phyloP scores from a whole-genome alignment of 2,329 filamentous ascomycete genomes.

The Apiospora arundinis region DNA sequence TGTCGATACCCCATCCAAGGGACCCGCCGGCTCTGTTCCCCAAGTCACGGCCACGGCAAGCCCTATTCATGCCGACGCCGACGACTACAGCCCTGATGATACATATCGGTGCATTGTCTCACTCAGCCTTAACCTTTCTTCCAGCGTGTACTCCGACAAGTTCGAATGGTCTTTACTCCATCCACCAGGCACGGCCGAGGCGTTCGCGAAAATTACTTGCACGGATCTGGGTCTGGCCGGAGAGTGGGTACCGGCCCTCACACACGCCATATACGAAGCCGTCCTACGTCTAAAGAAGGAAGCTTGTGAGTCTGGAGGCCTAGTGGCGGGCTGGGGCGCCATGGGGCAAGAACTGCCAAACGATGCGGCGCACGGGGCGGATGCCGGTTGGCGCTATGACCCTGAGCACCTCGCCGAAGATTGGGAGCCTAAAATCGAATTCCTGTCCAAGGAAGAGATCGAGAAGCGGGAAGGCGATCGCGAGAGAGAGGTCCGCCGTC shows the following conservation, averaged over 20 bases:
- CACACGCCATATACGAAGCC: constrained; percentile 96
- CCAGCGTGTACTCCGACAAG: constrained; percentile 92
- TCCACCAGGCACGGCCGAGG: constrained; percentile 88
- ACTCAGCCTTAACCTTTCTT: constrained; percentile 89
- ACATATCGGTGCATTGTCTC: constrained; percentile 93
- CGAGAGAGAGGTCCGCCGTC: constrained; percentile 84
- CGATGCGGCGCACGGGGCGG: constrained; percentile 80
- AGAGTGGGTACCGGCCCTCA: constrained; percentile 94
- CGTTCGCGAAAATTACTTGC: constrained; percentile 91
- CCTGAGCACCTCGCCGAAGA: constrained; percentile 85
- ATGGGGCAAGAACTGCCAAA: constrained; percentile 80
- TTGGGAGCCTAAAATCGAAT: constrained; percentile 84
- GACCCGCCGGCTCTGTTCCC: constrained; percentile 50
- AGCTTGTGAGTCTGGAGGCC: constrained; percentile 87
- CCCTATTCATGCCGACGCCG: constrained; percentile 67
- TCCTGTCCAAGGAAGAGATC: constrained; percentile 91
- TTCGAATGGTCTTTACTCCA: constrained; percentile 98
- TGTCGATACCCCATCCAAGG: constrained; percentile 56
- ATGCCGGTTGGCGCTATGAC: constrained; percentile 95
- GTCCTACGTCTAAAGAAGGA: constrained; percentile 94
- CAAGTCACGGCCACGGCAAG: constrained; percentile 75
- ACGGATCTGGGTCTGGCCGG: constrained; percentile 87
- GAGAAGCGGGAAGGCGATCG: constrained; percentile 95
- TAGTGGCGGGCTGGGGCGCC: constrained; percentile 76
- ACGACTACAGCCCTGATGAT: constrained; percentile 87